Conservation (phyloP, 163 green algal species). For the Trebouxiophyceae sp. region DNA sequence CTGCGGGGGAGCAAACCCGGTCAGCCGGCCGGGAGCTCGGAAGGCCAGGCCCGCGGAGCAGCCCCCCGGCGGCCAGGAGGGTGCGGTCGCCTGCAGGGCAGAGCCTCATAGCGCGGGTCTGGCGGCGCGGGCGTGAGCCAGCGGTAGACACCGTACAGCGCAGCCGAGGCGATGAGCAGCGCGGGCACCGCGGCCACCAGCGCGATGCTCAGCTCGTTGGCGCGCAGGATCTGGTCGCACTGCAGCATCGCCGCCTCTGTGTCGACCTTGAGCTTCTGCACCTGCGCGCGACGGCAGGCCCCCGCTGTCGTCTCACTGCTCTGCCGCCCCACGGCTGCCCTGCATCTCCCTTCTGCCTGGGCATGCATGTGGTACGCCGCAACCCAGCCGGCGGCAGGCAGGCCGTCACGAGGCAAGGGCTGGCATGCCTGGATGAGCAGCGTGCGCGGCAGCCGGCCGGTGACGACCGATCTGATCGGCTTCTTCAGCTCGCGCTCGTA, state of each 20-base stretch:
- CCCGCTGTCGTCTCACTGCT: slow-evolving; percentile 4
- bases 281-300: too few relatives aligned
- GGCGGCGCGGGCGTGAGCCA: slow-evolving; percentile 33
- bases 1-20: too few relatives aligned
- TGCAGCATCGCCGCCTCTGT: slow-evolving; percentile 87
- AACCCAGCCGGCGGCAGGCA: too few relatives aligned
- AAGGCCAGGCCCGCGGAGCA: too few relatives aligned
- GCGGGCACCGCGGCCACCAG: slow-evolving; percentile 42
- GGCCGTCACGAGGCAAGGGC: background rate
- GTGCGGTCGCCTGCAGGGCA: slow-evolving; percentile 32
- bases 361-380: background rate
- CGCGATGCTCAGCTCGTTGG: slow-evolving; percentile 71
- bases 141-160: slow-evolving; percentile 14
- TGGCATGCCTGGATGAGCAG: slow-evolving; percentile 80
- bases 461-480: slow-evolving; percentile 67
- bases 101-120: slow-evolving; percentile 32
- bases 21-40: too few relatives aligned
- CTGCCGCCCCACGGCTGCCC: background rate
- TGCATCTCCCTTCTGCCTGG: background rate
- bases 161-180: slow-evolving; percentile 42
- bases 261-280: slow-evolving; percentile 84
- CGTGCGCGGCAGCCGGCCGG: slow-evolving; percentile 60
- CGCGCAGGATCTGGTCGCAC: slow-evolving; percentile 75
- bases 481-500: slow-evolving; percentile 78
- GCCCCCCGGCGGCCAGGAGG: too few relatives aligned